These are phyloP conservation scores for Hyaloscypha hepaticicola DNA, from an alignment of 495 filamentous ascomycete species.

Conservation along the genomic window DNA sequence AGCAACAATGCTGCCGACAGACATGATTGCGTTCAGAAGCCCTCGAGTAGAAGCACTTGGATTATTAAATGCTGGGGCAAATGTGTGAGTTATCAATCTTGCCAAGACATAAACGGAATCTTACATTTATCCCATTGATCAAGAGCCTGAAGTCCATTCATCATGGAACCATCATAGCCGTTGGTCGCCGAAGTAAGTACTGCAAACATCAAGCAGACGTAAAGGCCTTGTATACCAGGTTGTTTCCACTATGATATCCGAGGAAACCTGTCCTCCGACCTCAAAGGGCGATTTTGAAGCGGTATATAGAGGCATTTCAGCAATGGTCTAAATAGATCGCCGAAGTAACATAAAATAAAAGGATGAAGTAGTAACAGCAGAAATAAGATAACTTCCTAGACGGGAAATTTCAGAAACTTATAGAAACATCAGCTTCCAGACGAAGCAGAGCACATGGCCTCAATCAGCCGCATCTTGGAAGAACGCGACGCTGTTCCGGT, in stretches of 20 bases:
- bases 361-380: neutral
- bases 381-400: neutral
- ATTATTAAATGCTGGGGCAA: constrained; percentile 30
- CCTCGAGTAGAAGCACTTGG: constrained; percentile 32
- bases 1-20: constrained; percentile 47
- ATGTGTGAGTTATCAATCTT: neutral
- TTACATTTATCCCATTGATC: constrained; percentile 34
- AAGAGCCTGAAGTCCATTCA: constrained; percentile 39
- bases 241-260: constrained; percentile 39
- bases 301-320: constrained; percentile 20
- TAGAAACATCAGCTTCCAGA: neutral
- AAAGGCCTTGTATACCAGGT: constrained; percentile 37
- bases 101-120: neutral
- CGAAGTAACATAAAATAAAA: neutral
- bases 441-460: neutral
- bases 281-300: constrained; percentile 26
- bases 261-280: constrained; percentile 28
- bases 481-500: neutral
- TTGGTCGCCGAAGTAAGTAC: constrained; percentile 29
- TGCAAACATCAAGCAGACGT: constrained; percentile 37
- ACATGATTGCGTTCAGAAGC: constrained; percentile 37
- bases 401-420: neutral
- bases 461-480: neutral
- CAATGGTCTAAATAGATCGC: neutral
- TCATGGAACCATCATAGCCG: constrained; percentile 40